Percentiles rank a stretch among this genome's conserved stretches.
Conservation (phyloP, 1,139 yeast genomes). For the Sugiyamaella grinbergsii region DNA sequence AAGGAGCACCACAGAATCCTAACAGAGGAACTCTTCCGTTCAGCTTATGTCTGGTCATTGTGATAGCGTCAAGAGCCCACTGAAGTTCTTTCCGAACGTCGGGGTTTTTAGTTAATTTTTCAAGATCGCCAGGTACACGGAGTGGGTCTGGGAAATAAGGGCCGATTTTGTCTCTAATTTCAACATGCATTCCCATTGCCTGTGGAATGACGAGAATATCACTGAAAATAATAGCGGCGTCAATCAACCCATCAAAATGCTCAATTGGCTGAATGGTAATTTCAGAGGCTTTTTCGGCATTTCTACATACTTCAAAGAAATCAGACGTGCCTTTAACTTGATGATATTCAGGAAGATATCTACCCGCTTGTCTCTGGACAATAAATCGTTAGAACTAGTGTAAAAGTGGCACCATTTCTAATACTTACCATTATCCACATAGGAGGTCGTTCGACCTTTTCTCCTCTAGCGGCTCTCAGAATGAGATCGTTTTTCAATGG, state of each 20-base stretch:
- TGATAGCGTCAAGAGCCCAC: constrained; percentile 94
- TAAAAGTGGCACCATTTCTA: constrained; percentile 2
- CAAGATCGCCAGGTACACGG: constrained; percentile 69
- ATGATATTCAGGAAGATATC: constrained; percentile 72
- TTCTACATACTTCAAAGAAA: constrained; percentile 90
- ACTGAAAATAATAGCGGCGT: constrained; percentile 95
- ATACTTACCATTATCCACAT: constrained; percentile 87
- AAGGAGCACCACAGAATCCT: constrained; percentile 97
- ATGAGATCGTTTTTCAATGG: constrained; percentile 82
- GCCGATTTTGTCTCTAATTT: constrained; percentile 93
- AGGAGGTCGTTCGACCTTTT: constrained; percentile 93
- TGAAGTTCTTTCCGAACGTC: constrained; percentile 77
- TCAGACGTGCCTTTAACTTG: constrained; percentile 83
- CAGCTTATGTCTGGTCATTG: constrained; percentile 79
- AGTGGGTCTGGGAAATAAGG: constrained; percentile 91
- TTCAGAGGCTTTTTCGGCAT: constrained; percentile 88
- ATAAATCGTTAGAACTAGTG: constrained; percentile 1
- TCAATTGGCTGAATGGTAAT: constrained; percentile 95
- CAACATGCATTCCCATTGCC: constrained; percentile 95
- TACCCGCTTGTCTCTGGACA: constrained; percentile 74
- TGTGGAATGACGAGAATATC: constrained; percentile 97
- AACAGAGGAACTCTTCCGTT: constrained; percentile 89
- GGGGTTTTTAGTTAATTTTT: constrained; percentile 54
- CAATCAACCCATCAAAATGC: constrained; percentile 84
- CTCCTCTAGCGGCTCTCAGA: constrained; percentile 82